Evolutionary conservation across 371 early-diverging fungal species (phyloP), one percentile per base, ranked within the genome.

Genomic region (Cokeromyces recurvatus): DNA sequence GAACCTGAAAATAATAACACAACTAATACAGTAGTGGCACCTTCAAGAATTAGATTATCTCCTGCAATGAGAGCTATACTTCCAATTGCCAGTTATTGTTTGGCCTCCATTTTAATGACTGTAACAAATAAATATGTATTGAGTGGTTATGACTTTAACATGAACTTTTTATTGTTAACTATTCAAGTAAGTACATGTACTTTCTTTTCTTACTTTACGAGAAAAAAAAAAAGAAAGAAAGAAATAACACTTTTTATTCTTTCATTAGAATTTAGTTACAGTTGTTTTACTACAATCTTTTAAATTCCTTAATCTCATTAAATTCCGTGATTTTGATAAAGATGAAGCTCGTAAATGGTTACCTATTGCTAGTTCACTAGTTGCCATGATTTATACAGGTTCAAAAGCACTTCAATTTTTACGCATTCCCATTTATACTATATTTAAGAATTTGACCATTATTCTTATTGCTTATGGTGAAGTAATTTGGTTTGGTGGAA

Each of bases 361-460:
- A 54, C 84, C 89, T 3, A 87, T 97, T 48, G 90, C 97, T 3
- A 51, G 82, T 32, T 79, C 88, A 43, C 77, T 98, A 32, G 89
- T 90, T 10, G 79, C 85, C 45, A 99, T 99, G 99, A 91, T 99
- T 48, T 98, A 96, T 70, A 94, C 98, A 2, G 99, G 99, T 31
- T 94, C 79, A 77, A 97, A 88, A 79, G 90, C 71, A 16, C 69
- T 99, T 14, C 91, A 94, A 55, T 93, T 85, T 66, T 80, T 99
- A 37, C 78, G 89, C 39, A 91, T 97, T 47, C 92, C 98, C 7
- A 69, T 99, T 23, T 99, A 96, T 63, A 99, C 99, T 37, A 86
- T 99, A 38, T 96, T 98, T 75, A 99, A 99, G 78, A 99, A 99
- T 77, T 58, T 95, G 57, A 95, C 97, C 24, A 98, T 99, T 56